Evolutionary conservation across 1,284 basidiomycete species (phyloP), one percentile per base, ranked within the genome.

Genomic region (Pterulicium gracile): DNA sequence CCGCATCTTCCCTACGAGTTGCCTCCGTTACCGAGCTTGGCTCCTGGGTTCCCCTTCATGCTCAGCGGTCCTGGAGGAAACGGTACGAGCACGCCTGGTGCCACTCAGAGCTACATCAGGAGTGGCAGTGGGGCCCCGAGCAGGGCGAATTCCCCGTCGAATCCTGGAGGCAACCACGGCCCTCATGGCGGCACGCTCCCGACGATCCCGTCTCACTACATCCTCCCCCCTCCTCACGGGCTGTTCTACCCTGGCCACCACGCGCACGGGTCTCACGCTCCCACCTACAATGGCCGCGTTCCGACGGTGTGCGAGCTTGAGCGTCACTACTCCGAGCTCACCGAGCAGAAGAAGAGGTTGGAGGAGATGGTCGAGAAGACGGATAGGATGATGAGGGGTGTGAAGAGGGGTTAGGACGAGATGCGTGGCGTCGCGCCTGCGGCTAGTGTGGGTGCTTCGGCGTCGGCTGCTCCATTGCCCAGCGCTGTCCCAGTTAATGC

Each of bases 401-500:
- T 88, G 56, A 78, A 78, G 66, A 71, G 79, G 51, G 80, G 79
- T 15, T 66, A 88, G 51, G 84, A 87, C 48, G 83, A 88, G 58
- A 77, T 85, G 72, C 66, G 70, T 47, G 65, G 59, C n/a, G n/a
- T n/a, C n/a, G n/a, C n/a, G n/a, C n/a, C n/a, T n/a, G n/a, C n/a
- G n/a, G n/a, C n/a, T n/a, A n/a, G n/a, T n/a, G n/a, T n/a, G n/a
- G n/a, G n/a, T n/a, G n/a, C n/a, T n/a, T n/a, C n/a, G n/a, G n/a
- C n/a, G n/a, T n/a, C n/a, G n/a, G n/a, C n/a, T n/a, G n/a, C n/a
- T n/a, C n/a, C n/a, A n/a, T n/a, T n/a, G n/a, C n/a, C n/a, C n/a
- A n/a, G n/a, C n/a, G n/a, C n/a, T n/a, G n/a, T n/a, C n/a, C n/a
- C n/a, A n/a, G n/a, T n/a, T n/a, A n/a, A n/a, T 41, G n/a, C n/a